These are phyloP conservation scores for Sporisorium scitamineum DNA, from an alignment of 1,284 basidiomycete species.

Conservation along the genomic window DNA sequence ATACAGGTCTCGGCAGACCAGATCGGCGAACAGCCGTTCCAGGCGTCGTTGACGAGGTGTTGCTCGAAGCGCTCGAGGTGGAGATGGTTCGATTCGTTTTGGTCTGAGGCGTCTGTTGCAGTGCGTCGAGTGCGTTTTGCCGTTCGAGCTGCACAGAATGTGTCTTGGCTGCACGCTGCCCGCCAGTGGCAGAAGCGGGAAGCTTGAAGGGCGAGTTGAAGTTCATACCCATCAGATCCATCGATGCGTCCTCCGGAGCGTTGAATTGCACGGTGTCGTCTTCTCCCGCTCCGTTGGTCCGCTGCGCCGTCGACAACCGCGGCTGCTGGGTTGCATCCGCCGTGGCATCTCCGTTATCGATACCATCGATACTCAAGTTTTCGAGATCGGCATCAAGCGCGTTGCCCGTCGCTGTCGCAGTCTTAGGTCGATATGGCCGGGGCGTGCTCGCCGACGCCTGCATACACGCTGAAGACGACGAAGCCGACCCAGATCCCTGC, in stretches of 20 bases:
- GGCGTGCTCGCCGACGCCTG: constrained; percentile 14
- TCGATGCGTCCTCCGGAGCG: constrained; percentile 48
- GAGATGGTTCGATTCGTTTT: constrained; percentile 24
- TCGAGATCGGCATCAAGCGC: constrained; percentile 25
- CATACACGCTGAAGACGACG: constrained; percentile 13
- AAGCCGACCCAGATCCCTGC: constrained; percentile 30
- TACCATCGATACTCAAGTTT: constrained; percentile 18
- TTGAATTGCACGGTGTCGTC: constrained; percentile 57
- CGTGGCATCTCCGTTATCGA: constrained; percentile 29
- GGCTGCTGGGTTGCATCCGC: constrained; percentile 36
- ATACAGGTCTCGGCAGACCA: constrained; percentile 50
- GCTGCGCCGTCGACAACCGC: neutral
- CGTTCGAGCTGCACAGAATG: constrained; percentile 26
- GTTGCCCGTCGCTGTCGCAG: neutral
- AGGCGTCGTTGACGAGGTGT: constrained; percentile 11
- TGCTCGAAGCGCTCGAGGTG: constrained; percentile 30
- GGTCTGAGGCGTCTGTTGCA: constrained; percentile 11
- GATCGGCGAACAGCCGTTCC: constrained; percentile 29
- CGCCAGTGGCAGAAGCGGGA: constrained; percentile 3
- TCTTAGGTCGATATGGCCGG: neutral
- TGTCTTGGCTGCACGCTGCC: constrained; percentile 13
- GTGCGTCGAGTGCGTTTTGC: constrained; percentile 11
- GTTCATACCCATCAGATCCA: constrained; percentile 57
- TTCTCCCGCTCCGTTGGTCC: constrained; percentile 2
- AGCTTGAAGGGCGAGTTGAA: constrained; percentile 51